These are phyloP conservation scores for Gossypium gossypioides DNA, from an alignment of 441 rosid species.

Conservation along the genomic window DNA sequence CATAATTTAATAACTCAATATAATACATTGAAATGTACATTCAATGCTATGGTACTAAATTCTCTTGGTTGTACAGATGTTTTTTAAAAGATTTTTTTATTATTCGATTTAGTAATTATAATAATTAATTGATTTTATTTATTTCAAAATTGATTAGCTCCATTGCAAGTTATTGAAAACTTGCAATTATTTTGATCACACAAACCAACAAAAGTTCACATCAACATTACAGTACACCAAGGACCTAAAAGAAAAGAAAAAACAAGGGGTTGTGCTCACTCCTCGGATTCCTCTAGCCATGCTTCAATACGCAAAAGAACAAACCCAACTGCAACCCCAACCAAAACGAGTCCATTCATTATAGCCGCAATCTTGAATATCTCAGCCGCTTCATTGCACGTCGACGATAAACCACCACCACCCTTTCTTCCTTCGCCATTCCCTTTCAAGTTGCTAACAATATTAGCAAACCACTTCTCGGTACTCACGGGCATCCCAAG, in stretches of 20 bases:
- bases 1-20: no score
- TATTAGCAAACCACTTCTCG: conserved; percentile 42
- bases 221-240: neutral
- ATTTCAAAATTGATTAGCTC: neutral
- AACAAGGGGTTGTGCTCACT: neutral
- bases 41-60: no score
- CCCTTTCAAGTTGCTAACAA: conserved; percentile 34
- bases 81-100: no score
- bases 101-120: no score
- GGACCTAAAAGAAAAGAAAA: no score
- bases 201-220: neutral
- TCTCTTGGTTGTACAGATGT: no score
- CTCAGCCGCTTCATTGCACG: conserved; percentile 45
- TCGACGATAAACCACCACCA: conserved; percentile 44
- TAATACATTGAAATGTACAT: no score
- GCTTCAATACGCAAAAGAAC: conserved; percentile 65
- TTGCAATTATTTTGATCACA: neutral
- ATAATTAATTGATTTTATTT: neutral
- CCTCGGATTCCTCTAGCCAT: conserved; percentile 47
- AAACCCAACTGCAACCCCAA: conserved; percentile 69
- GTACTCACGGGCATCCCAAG: conserved; percentile 39
- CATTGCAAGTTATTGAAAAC: neutral
- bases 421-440: conserved; percentile 30
- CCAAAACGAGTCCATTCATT: conserved; percentile 48
- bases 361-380: conserved; percentile 62